These are phyloP conservation scores for Paracoccidioides lutzii DNA, from an alignment of 2,329 filamentous ascomycete species.

Conservation along the genomic window DNA sequence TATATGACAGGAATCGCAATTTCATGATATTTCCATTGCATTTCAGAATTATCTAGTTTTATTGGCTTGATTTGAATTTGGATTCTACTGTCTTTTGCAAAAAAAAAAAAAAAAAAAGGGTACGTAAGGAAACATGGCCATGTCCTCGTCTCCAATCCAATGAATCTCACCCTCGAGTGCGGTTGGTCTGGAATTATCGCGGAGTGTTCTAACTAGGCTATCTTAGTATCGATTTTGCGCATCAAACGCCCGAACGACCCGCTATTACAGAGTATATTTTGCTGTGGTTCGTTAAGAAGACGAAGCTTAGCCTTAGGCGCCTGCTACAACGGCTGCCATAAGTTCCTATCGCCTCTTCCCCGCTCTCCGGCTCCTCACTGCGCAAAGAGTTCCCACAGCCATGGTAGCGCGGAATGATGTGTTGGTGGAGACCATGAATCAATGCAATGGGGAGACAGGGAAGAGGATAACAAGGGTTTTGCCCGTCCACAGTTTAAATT, in stretches of 20 bases:
- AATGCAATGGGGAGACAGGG: neutral
- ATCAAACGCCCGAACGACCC: neutral
- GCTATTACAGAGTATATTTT: neutral
- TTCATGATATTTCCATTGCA: neutral
- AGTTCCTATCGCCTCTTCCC: neutral
- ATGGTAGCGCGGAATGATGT: slow-evolving; percentile 1
- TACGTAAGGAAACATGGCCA: neutral
- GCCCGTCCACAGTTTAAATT: slow-evolving; percentile 27
- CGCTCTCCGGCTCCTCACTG: neutral
- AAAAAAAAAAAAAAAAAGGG: too few species aligned
- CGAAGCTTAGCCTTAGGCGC: neutral
- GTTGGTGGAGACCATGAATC: neutral
- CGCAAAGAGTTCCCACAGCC: neutral
- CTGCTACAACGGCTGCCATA: neutral
- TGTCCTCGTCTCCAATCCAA: too few species aligned
- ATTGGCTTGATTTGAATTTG: neutral
- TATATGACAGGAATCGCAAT: neutral
- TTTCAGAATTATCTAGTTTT: neutral
- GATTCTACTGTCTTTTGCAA: neutral
- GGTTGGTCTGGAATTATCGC: too few species aligned
- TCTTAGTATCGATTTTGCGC: neutral
- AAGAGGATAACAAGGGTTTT: slow-evolving; percentile 21
- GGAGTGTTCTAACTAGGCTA: neutral
- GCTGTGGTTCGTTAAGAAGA: neutral
- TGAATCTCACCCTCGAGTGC: neutral